These are phyloP conservation scores for Psidium friedrichsthalianum DNA, from an alignment of 345 rosid genomes.

Conservation along the genomic window DNA sequence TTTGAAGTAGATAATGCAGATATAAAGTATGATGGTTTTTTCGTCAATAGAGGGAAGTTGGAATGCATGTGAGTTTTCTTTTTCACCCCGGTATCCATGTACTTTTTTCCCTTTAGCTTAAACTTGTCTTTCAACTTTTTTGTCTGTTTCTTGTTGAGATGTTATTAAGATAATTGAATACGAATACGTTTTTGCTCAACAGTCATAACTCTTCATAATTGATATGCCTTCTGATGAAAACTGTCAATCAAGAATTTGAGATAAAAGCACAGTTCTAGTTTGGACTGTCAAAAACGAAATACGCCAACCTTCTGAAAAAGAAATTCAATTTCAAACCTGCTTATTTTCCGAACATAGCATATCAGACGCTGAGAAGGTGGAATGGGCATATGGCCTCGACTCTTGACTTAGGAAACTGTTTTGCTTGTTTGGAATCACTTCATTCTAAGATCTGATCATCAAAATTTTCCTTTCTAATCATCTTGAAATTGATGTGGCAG, in stretches of 20 bases:
- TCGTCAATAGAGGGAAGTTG: constrained; percentile 82
- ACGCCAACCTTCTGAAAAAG: background rate
- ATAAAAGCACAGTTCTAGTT: background rate
- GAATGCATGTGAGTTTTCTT: constrained; percentile 58
- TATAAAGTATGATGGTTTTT: constrained; percentile 81
- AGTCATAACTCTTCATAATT: background rate
- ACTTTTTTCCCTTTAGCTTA: background rate
- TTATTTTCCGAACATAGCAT: background rate
- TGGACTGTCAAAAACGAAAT: background rate
- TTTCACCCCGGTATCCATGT: background rate
- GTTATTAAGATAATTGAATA: background rate
- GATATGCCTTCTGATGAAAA: background rate
- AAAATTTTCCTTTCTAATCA: background rate
- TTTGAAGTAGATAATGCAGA: constrained; percentile 93
- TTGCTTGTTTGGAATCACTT: background rate
- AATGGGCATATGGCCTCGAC: background rate
- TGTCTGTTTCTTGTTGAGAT: background rate
- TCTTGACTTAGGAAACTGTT: background rate
- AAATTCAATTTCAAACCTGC: background rate
- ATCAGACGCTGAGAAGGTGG: background rate
- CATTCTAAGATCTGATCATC: background rate
- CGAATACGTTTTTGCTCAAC: background rate
- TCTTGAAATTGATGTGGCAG: background rate
- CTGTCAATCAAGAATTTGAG: background rate
- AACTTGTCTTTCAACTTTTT: background rate